Conservation (phyloP, 441 rosid genomes). For the Erodium trifolium region DNA sequence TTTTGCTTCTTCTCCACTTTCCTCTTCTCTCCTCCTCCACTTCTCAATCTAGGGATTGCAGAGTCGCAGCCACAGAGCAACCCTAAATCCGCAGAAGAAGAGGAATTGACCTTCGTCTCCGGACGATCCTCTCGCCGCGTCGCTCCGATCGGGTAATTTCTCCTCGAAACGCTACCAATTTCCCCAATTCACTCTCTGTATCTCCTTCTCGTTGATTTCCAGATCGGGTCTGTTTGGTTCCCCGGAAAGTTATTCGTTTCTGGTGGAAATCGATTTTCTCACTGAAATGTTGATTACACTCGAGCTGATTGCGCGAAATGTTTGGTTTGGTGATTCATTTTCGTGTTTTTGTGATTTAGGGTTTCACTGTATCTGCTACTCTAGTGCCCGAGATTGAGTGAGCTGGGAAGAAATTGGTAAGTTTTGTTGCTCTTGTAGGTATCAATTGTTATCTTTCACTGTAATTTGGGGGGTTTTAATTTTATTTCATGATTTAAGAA, state of each 20-base stretch:
- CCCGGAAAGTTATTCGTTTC: slow-evolving; percentile 17
- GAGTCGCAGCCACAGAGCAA: background rate
- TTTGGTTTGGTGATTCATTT: slow-evolving; percentile 4
- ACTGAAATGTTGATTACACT: background rate
- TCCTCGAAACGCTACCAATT: background rate
- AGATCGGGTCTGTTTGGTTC: slow-evolving; percentile 15
- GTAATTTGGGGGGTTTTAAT: background rate
- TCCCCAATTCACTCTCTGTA: background rate
- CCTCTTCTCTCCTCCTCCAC: background rate
- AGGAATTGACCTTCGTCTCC: background rate
- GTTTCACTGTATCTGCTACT: slow-evolving; percentile 15
- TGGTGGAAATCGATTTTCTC: background rate
- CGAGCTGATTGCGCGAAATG: slow-evolving; percentile 9
- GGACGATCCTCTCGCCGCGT: too few relatives aligned
- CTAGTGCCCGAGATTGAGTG: slow-evolving; percentile 23
- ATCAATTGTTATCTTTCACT: background rate
- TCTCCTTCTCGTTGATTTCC: slow-evolving; percentile 3
- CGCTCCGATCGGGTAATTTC: slow-evolving; percentile 19
- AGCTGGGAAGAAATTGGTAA: slow-evolving; percentile 23
- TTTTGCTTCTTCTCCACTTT: background rate
- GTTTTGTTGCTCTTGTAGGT: slow-evolving; percentile 1
- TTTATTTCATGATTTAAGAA: background rate
- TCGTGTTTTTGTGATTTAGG: background rate
- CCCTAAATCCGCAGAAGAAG: background rate
- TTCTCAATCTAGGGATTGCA: slow-evolving; percentile 2